These are phyloP conservation scores for Cicer judaicum DNA, from an alignment of 306 rosid genomes.

Conservation along the genomic window DNA sequence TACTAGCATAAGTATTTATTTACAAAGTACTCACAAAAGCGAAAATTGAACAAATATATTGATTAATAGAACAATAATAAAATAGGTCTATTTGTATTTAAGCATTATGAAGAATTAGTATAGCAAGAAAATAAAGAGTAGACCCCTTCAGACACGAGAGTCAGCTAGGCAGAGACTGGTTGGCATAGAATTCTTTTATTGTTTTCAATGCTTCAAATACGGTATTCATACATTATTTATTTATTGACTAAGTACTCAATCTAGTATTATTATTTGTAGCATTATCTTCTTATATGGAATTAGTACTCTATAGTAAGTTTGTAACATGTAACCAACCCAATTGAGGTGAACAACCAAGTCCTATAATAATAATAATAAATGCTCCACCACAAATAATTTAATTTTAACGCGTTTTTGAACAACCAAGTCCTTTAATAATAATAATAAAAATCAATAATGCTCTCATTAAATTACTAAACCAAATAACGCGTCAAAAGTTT, in stretches of 20 bases:
- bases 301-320: too few species aligned
- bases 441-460: neutral
- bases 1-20: too few species aligned
- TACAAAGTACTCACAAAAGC: too few species aligned
- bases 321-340: neutral
- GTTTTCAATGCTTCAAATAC: neutral
- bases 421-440: constrained; percentile 18
- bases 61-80: too few species aligned
- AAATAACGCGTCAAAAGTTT: constrained; percentile 46
- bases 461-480: neutral
- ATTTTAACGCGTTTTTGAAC: constrained; percentile 54
- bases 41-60: too few species aligned
- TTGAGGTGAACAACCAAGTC: neutral
- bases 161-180: neutral
- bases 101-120: too few species aligned
- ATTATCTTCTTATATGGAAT: too few species aligned
- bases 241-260: too few species aligned
- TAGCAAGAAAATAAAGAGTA: too few species aligned
- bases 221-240: neutral
- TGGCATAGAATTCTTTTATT: constrained; percentile 1
- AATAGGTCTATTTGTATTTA: too few species aligned
- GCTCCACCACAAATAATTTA: neutral
- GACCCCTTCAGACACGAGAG: neutral
- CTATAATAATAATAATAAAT: neutral
- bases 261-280: too few species aligned